phyloP scores from a whole-genome alignment of 2,329 filamentous ascomycete genomes.

The Diaporthe citrichinensis region DNA sequence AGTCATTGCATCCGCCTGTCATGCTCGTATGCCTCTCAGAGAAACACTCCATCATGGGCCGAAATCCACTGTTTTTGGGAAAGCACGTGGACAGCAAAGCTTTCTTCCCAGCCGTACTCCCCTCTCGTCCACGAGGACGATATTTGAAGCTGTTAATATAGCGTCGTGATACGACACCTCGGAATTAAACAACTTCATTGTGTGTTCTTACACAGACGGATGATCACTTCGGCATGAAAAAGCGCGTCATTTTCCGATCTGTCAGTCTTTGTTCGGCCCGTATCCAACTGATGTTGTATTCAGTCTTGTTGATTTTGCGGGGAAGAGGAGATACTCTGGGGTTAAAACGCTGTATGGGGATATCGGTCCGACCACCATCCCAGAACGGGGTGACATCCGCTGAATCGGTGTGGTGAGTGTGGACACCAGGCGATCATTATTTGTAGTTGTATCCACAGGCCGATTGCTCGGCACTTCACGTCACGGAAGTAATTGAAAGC shows the following conservation, averaged over 20 bases:
- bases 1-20: constrained; percentile 11
- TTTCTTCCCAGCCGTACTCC: background rate
- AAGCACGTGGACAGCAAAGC: too few relatives aligned
- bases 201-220: too few relatives aligned
- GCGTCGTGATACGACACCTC: background rate
- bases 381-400: constrained; percentile 20
- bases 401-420: constrained; percentile 12
- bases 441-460: constrained; percentile 15
- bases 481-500: constrained; percentile 11
- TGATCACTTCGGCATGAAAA: background rate
- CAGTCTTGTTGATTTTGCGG: constrained; percentile 10
- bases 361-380: constrained; percentile 12
- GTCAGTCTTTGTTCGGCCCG: constrained; percentile 8
- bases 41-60: too few relatives aligned
- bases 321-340: constrained; percentile 18
- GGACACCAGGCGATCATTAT: constrained; percentile 19
- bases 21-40: background rate
- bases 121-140: background rate
- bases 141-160: too few relatives aligned
- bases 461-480: constrained; percentile 10
- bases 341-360: background rate
- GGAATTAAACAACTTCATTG: background rate
- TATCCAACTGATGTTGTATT: background rate
- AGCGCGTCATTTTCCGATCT: constrained; percentile 8
- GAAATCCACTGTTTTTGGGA: background rate